A percentile compares a stretch with the other conserved stretches of the same genome.
phyloP scores from a whole-genome alignment of 78 protist species.

The Chrysochromulina tobinii region DNA sequence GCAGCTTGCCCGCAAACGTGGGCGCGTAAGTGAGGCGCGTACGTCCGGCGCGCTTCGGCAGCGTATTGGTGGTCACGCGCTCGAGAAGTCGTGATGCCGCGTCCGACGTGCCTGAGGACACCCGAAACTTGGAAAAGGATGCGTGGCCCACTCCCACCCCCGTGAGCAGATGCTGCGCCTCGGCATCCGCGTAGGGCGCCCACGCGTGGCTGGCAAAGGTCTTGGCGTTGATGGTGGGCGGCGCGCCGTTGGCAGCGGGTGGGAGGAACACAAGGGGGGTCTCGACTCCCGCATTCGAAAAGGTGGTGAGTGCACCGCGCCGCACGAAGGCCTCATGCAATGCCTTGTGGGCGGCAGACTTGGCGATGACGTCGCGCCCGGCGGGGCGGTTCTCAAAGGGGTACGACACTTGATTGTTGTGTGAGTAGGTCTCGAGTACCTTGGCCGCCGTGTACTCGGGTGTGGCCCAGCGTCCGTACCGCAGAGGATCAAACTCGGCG shows the following conservation, averaged over 20 bases:
- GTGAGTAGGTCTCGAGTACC: conserved; percentile 4
- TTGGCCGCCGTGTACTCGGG: neutral
- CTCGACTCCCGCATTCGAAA: neutral
- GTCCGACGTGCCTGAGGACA: neutral
- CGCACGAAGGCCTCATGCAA: neutral
- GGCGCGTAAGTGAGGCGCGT: neutral
- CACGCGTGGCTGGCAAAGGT: neutral
- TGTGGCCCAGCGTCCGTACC: conserved; percentile 3
- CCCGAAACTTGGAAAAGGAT: neutral
- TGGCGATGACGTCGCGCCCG: neutral
- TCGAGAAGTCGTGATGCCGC: neutral
- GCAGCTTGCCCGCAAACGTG: neutral
- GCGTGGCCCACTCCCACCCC: neutral
- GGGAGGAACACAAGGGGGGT: neutral
- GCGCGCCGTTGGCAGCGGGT: neutral
- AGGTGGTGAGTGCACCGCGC: neutral
- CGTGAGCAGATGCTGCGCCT: neutral
- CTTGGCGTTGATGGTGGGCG: neutral
- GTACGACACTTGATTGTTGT: neutral
- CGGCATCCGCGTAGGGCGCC: neutral
- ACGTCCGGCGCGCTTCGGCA: conserved; percentile 1
- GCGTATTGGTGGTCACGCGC: neutral
- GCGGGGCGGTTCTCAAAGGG: neutral
- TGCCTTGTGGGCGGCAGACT: neutral
- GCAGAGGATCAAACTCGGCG: neutral